Evolutionary conservation across 805 yeast species (phyloP).

Genomic region (Metschnikowia orientalis): DNA sequence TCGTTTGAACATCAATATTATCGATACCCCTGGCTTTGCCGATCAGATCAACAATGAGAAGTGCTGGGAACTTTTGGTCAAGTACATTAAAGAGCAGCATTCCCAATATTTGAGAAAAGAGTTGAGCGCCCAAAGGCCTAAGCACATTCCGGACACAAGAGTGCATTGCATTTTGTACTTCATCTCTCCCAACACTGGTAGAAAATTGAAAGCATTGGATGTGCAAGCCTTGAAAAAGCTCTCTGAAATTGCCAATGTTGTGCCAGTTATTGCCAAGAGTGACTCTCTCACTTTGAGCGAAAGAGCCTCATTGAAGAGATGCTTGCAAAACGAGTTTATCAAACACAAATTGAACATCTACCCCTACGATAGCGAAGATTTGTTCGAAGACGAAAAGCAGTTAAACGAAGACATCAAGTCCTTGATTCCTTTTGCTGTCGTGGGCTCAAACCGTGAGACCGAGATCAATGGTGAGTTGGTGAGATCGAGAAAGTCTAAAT

Average conservation of each 20-base stretch:
- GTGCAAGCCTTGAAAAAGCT: conserved; percentile 76
- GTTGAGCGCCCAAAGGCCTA: conserved; percentile 90
- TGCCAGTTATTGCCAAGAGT: conserved; percentile 92
- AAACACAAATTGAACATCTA: conserved; percentile 71
- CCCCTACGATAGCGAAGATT: conserved; percentile 72
- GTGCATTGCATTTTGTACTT: conserved; percentile 92
- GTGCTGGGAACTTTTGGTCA: conserved; percentile 95
- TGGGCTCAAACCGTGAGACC: conserved; percentile 81
- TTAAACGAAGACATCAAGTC: conserved; percentile 68
- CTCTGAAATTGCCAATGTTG: conserved; percentile 86
- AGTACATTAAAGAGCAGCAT: conserved; percentile 93
- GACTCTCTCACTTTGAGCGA: conserved; percentile 87
- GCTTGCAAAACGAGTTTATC: conserved; percentile 71
- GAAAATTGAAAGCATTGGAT: conserved; percentile 81
- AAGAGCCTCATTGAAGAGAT: conserved; percentile 71
- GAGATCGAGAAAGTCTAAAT: conserved; percentile 86
- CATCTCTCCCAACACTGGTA: conserved; percentile 75
- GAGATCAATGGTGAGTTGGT: conserved; percentile 73
- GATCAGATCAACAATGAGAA: conserved; percentile 93
- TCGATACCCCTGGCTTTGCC: conserved; percentile 98
- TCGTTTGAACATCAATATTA: conserved; percentile 75
- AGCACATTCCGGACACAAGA: conserved; percentile 75
- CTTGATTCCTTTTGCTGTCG: conserved; percentile 88
- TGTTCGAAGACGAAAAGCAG: conserved; percentile 68
- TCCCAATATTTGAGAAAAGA: conserved; percentile 87